phyloP scores from a whole-genome alignment of 2,329 filamentous ascomycete species.

The Helicocarpus griseus region DNA sequence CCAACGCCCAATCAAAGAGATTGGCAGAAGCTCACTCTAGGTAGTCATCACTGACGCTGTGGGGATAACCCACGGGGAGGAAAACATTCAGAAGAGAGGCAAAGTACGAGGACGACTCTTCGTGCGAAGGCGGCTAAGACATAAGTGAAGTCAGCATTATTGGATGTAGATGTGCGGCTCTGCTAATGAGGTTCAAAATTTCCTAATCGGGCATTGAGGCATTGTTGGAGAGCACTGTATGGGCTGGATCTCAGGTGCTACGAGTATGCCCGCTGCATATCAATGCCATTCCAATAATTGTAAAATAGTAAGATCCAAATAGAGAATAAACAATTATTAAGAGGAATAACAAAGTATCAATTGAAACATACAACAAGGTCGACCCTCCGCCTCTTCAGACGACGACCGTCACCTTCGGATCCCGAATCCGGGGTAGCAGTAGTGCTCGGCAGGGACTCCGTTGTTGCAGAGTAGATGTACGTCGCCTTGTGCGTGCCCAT shows the following conservation, averaged over 20 bases:
- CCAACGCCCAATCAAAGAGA: too few relatives aligned
- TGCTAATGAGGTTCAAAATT: background rate
- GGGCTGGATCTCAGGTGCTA: too few relatives aligned
- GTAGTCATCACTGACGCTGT: constrained; percentile 79
- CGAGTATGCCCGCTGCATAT: too few relatives aligned
- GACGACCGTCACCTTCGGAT: background rate
- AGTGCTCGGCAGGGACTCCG: background rate
- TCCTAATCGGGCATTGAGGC: background rate
- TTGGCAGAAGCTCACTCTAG: constrained; percentile 46
- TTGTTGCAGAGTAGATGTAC: constrained; percentile 37
- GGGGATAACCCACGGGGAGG: constrained; percentile 76
- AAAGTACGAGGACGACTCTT: constrained; percentile 17
- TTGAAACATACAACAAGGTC: constrained; percentile 32
- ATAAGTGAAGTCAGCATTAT: background rate
- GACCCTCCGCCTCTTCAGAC: constrained; percentile 25
- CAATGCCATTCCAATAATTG: background rate
- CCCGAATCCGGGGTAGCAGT: background rate
- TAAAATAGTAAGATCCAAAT: background rate
- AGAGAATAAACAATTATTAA: background rate
- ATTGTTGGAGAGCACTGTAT: too few relatives aligned
- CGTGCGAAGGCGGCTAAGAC: constrained; percentile 12
- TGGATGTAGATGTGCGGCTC: background rate
- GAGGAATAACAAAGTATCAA: background rate
- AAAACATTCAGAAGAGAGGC: constrained; percentile 58
- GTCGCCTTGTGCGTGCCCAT: constrained; percentile 40